phyloP scores from a whole-genome alignment of 257 asterid genomes.

The Nicotiana sylvestris region DNA sequence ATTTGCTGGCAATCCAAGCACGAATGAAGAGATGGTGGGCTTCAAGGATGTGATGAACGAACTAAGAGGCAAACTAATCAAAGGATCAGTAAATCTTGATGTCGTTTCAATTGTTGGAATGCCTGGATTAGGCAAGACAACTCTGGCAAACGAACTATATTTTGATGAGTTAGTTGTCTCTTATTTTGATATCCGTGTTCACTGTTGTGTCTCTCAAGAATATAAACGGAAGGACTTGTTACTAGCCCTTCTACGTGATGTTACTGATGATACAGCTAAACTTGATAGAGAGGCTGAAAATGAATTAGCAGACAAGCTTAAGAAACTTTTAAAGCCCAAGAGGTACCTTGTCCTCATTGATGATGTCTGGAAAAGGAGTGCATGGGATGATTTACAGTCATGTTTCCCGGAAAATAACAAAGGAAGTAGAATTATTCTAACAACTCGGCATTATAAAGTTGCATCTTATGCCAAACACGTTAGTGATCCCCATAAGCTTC shows the following conservation, averaged over 20 bases:
- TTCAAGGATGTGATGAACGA: not conserved
- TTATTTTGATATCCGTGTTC: slow-evolving; percentile 19
- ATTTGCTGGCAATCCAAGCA: not conserved
- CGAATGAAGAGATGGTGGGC: slow-evolving; percentile 22
- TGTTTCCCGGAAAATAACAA: not conserved
- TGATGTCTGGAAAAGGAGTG: slow-evolving; percentile 32
- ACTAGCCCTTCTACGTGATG: slow-evolving; percentile 8
- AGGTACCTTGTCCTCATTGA: slow-evolving; percentile 36
- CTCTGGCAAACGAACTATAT: slow-evolving; percentile 24
- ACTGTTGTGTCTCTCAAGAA: slow-evolving; percentile 29
- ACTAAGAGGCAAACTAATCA: not conserved
- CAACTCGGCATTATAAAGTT: not conserved
- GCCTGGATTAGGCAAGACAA: slow-evolving; percentile 41
- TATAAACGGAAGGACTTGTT: slow-evolving; percentile 5
- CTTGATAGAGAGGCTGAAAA: not conserved
- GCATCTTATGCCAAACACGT: not conserved
- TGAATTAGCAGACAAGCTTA: not conserved
- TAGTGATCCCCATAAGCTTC: not conserved
- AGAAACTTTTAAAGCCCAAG: slow-evolving; percentile 12
- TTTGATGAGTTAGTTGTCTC: not conserved
- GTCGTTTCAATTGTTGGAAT: slow-evolving; percentile 27
- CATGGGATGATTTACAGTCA: slow-evolving; percentile 3
- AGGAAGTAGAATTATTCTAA: slow-evolving; percentile 31
- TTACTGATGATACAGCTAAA: not conserved
- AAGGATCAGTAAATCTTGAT: not conserved